Evolutionary conservation across 164 flowering plant genomes (phyloP).

Genomic region (Taxillus chinensis): DNA sequence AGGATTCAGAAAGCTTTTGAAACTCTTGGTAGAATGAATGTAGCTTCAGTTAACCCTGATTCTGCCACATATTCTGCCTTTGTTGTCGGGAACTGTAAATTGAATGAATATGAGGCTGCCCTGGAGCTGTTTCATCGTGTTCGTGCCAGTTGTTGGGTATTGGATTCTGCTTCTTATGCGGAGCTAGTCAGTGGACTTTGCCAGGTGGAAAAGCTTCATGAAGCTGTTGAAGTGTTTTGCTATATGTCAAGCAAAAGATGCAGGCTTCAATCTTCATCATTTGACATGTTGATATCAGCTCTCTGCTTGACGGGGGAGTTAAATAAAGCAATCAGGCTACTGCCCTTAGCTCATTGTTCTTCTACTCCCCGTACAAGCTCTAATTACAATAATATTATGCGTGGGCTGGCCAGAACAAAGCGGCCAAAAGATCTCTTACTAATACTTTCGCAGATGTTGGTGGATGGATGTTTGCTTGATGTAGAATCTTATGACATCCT

Average conservation of each 20-base stretch:
- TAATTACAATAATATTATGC: conserved; percentile 37
- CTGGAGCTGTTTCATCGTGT: conserved; percentile 25
- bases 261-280: conserved; percentile 29
- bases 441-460: conserved; percentile 44
- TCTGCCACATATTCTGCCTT: conserved; percentile 47
- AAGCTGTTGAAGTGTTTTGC: conserved; percentile 44
- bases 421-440: conserved; percentile 15
- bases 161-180: conserved; percentile 35
- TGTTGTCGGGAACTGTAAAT: conserved; percentile 39
- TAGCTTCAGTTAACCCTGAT: conserved; percentile 35
- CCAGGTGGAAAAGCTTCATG: conserved; percentile 23
- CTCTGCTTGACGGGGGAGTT: conserved; percentile 34
- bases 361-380: conserved; percentile 25
- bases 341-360: conserved; percentile 23
- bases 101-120: conserved; percentile 26
- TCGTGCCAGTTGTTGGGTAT: conserved; percentile 25
- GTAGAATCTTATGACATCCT: conserved; percentile 35
- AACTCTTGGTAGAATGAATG: conserved; percentile 49
- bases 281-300: conserved; percentile 32
- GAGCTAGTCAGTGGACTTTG: conserved; percentile 46
- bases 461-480: conserved; percentile 36
- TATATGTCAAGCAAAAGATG: conserved; percentile 38
- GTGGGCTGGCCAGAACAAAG: conserved; percentile 20
- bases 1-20: conserved; percentile 27
- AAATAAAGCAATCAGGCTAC: conserved; percentile 36